phyloP scores from a whole-genome alignment of 2,329 filamentous ascomycete species.

The Sporothrix euskadiensis region DNA sequence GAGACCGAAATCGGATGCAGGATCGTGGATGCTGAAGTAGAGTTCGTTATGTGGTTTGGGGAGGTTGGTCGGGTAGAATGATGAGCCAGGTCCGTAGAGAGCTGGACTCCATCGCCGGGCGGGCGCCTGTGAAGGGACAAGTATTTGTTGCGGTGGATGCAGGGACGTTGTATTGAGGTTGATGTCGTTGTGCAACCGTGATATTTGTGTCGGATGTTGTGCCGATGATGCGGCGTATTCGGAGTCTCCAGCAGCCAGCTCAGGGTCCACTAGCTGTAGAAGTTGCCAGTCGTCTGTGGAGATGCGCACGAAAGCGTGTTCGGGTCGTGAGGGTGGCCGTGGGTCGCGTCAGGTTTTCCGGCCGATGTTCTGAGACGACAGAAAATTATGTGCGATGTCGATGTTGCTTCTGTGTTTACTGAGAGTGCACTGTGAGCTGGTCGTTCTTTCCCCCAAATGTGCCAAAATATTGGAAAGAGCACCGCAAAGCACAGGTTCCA shows the following conservation, averaged over 20 bases:
- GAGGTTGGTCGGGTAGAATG: background rate
- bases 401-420: conserved; percentile 7
- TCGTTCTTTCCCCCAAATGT: conserved; percentile 8
- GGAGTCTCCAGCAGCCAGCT: background rate
- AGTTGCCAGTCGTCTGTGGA: background rate
- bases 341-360: background rate
- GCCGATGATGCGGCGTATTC: background rate
- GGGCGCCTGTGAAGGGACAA: conserved; percentile 29
- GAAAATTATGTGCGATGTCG: background rate
- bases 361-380: background rate
- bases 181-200: background rate
- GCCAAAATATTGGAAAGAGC: background rate
- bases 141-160: background rate
- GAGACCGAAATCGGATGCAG: background rate
- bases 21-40: background rate
- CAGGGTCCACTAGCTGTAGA: background rate
- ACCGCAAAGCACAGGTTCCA: background rate
- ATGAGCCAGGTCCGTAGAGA: conserved; percentile 25
- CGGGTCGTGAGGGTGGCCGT: conserved; percentile 9
- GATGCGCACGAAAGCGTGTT: background rate
- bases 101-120: conserved; percentile 45
- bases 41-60: background rate
- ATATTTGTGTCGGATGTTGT: background rate
- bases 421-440: background rate
- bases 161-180: background rate